These are phyloP conservation scores for Canariomyces notabilis DNA, from an alignment of 2,329 filamentous ascomycete genomes.

Conservation along the genomic window DNA sequence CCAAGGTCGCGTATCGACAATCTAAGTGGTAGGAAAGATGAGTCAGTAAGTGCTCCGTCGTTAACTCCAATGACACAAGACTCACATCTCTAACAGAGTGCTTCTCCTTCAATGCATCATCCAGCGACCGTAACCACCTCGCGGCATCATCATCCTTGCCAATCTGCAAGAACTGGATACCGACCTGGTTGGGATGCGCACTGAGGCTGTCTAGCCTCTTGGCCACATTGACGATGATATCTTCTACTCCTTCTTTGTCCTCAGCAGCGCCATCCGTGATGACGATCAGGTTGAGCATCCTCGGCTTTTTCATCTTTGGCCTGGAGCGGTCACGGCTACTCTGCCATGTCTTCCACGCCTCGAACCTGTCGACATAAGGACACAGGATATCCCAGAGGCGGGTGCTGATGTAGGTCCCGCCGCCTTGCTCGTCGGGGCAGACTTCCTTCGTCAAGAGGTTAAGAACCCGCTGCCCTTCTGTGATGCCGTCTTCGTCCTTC, in stretches of 20 bases:
- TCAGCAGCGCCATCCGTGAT: conserved; percentile 15
- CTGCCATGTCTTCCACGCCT: conserved; percentile 4
- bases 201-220: conserved; percentile 11
- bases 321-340: neutral
- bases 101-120: conserved; percentile 13
- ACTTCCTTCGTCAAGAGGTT: conserved; percentile 14
- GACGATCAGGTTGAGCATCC: conserved; percentile 15
- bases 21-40: neutral
- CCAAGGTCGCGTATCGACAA: conserved; percentile 16
- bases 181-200: conserved; percentile 10
- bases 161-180: conserved; percentile 17
- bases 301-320: conserved; percentile 6
- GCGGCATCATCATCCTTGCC: conserved; percentile 15
- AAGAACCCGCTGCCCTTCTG: conserved; percentile 8
- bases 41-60: neutral
- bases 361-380: conserved; percentile 9
- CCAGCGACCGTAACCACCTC: conserved; percentile 10
- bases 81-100: conserved; percentile 12
- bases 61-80: neutral
- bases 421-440: conserved; percentile 14
- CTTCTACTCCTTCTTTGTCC: conserved; percentile 15
- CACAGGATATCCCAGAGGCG: conserved; percentile 10
- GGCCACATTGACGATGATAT: conserved; percentile 12
- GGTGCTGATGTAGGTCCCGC: conserved; percentile 15
- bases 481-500: conserved; percentile 12